Percentiles rank a stretch among this genome's conserved stretches.
Conservation (phyloP, 305 asterid species). For the Solanum aculeatissimum region DNA sequence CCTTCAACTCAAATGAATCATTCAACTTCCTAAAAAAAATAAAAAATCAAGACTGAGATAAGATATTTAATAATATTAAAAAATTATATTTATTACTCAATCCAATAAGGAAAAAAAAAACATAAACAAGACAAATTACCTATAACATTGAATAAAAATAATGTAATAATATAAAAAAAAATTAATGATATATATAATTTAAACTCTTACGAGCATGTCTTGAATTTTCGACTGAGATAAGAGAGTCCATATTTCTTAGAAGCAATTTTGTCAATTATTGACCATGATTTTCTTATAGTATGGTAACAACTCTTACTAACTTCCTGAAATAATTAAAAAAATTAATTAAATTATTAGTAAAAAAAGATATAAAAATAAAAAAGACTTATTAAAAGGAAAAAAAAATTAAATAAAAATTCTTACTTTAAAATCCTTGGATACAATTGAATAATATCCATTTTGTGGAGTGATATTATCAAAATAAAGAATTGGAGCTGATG, state of each 20-base stretch:
- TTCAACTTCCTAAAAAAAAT: constrained; percentile 20
- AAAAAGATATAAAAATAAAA: not conserved
- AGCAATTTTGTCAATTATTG: constrained; percentile 47
- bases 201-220: constrained; percentile 48
- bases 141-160: not conserved
- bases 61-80: not conserved
- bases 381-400: not conserved
- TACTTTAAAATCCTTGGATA: constrained; percentile 56
- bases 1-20: constrained; percentile 23
- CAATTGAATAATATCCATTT: constrained; percentile 45
- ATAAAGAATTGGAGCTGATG: constrained; percentile 72
- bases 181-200: not conserved
- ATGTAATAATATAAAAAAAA: not conserved
- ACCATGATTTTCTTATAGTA: constrained; percentile 54
- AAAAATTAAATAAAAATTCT: not conserved
- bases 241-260: constrained; percentile 44
- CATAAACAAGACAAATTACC: not conserved
- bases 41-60: not conserved
- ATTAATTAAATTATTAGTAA: not conserved
- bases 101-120: not conserved
- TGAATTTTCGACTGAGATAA: constrained; percentile 37
- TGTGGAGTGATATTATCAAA: constrained; percentile 55
- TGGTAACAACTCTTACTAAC: constrained; percentile 37
- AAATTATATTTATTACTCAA: not conserved
- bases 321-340: constrained; percentile 21